Evolutionary conservation across 768 basidiomycete genomes (phyloP).

Genomic region (Suillus spraguei): DNA sequence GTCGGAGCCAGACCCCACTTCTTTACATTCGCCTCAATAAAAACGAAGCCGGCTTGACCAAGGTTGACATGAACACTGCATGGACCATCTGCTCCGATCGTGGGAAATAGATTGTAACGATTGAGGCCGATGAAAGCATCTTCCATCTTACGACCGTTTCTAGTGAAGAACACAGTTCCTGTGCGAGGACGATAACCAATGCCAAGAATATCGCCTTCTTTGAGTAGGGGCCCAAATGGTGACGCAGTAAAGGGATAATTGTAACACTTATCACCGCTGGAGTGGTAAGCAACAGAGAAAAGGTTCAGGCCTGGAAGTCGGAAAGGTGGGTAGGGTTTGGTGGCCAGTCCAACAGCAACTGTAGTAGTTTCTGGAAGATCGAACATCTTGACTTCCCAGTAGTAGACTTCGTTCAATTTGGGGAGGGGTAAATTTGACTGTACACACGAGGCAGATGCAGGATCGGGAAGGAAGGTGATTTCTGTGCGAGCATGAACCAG

Average conservation of each 20-base stretch:
- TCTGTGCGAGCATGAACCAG: conserved; percentile 96
- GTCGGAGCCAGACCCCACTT: conserved; percentile 99
- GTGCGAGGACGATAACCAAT: conserved; percentile 95
- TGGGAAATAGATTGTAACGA: conserved; percentile 94
- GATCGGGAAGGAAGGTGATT: conserved; percentile 97
- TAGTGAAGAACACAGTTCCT: conserved; percentile 98
- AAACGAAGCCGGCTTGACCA: conserved; percentile 97
- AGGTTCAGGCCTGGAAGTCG: conserved; percentile 85
- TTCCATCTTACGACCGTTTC: conserved; percentile 95
- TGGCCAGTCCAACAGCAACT: conserved; percentile 92
- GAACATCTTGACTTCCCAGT: conserved; percentile 99
- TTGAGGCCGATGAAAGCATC: conserved; percentile 93
- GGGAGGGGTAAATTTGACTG: conserved; percentile 97
- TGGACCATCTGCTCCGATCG: conserved; percentile 94
- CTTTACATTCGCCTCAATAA: conserved; percentile 99
- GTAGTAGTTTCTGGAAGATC: conserved; percentile 88
- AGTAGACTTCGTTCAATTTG: conserved; percentile 98
- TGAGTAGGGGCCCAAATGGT: conserved; percentile 80
- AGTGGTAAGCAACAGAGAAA: conserved; percentile 93
- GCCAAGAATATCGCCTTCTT: conserved; percentile 95
- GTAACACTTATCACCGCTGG: conserved; percentile 95
- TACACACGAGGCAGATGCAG: conserved; percentile 90
- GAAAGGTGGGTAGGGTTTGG: conserved; percentile 96
- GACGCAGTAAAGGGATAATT: conserved; percentile 92
- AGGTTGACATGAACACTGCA: conserved; percentile 97